Evolutionary conservation across 441 rosid species (phyloP).

Genomic region (Syzygium syzygioides): DNA sequence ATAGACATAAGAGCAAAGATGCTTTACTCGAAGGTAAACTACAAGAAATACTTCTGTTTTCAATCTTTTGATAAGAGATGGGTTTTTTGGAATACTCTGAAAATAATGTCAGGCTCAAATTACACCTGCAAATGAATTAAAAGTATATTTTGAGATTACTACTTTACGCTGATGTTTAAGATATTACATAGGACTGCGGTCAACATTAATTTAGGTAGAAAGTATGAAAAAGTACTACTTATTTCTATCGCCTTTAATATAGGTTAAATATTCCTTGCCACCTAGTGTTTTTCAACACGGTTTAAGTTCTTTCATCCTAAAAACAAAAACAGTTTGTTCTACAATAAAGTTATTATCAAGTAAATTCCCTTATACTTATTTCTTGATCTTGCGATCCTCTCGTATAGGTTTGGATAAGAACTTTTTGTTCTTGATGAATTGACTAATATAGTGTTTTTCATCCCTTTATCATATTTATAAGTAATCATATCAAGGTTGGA

Average conservation of each 20-base stretch:
- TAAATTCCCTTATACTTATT: neutral
- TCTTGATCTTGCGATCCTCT: neutral
- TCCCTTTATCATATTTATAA: too few relatives aligned
- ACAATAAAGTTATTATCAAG: neutral
- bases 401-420: neutral
- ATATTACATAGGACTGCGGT: neutral
- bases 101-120: too few relatives aligned
- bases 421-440: neutral
- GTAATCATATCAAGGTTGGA: too few relatives aligned
- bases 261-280: neutral
- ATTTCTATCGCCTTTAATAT: neutral
- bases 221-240: neutral
- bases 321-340: neutral
- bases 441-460: too few relatives aligned
- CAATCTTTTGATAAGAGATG: neutral
- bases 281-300: fast-evolving
- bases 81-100: too few relatives aligned
- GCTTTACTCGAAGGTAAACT: too few relatives aligned
- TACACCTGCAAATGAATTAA: too few relatives aligned
- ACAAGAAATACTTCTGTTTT: neutral
- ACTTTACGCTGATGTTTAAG: too few relatives aligned
- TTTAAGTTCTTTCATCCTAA: neutral
- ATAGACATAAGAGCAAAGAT: too few relatives aligned
- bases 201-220: neutral
- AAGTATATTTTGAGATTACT: too few relatives aligned